phyloP scores from a whole-genome alignment of 257 asterid genomes.

The Gardenia jasminoides region DNA sequence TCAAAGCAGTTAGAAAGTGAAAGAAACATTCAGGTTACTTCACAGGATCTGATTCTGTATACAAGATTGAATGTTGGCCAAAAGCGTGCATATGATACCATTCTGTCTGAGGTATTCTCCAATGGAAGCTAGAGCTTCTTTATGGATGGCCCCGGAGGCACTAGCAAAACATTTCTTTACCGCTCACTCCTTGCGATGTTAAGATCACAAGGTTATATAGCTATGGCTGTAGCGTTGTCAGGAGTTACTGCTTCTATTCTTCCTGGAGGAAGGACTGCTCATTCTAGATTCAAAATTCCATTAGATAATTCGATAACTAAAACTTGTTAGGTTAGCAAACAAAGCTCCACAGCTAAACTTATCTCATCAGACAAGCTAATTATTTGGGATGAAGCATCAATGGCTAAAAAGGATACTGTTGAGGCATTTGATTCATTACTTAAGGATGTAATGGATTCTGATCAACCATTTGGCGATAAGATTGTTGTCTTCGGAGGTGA shows the following conservation, averaged over 20 bases:
- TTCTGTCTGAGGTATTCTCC: too few species aligned
- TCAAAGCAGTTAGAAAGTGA: neutral
- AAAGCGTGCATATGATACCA: too few species aligned
- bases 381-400: conserved; percentile 5
- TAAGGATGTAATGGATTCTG: neutral
- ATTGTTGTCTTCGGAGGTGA: conserved; percentile 3
- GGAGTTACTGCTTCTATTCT: neutral
- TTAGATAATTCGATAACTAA: neutral
- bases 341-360: neutral
- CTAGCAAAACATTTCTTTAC: neutral
- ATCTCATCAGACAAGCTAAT: neutral
- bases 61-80: too few species aligned
- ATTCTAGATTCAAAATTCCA: neutral
- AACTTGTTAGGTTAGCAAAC: neutral
- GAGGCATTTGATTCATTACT: neutral
- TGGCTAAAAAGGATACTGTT: neutral
- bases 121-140: neutral
- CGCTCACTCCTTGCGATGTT: neutral
- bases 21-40: neutral
- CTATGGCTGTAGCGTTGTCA: neutral
- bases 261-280: neutral
- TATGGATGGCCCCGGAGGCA: conserved; percentile 4
- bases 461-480: neutral
- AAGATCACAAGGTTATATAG: neutral
- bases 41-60: neutral